Conservation (phyloP, 2,329 filamentous ascomycete genomes). For the Cercospora citrullina region DNA sequence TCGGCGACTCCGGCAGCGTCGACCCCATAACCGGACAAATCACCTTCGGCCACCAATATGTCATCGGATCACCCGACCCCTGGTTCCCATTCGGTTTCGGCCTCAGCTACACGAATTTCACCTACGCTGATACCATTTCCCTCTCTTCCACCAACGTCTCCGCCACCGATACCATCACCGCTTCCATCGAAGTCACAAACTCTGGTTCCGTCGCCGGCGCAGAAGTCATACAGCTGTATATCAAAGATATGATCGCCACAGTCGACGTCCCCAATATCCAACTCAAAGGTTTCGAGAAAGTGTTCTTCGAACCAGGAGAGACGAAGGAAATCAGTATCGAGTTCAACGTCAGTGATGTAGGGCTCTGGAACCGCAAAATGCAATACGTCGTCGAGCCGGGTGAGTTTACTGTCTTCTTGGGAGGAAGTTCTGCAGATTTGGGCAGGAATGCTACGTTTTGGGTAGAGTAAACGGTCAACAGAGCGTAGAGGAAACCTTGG, state of each 20-base stretch:
- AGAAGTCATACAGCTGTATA: conserved; percentile 59
- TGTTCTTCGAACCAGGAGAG: conserved; percentile 26
- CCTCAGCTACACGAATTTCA: conserved; percentile 42
- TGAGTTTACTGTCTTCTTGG: conserved; percentile 63
- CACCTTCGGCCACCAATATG: conserved; percentile 47
- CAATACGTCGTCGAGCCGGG: conserved; percentile 73
- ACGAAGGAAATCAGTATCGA: conserved; percentile 35
- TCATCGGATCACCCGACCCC: conserved; percentile 40
- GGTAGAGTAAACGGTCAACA: conserved; percentile 42
- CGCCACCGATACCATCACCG: conserved; percentile 57
- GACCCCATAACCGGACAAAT: conserved; percentile 43
- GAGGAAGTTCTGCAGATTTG: conserved; percentile 58
- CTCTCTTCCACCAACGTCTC: background rate
- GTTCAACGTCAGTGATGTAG: conserved; percentile 53
- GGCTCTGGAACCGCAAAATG: conserved; percentile 61
- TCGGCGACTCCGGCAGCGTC: conserved; percentile 53
- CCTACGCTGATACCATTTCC: conserved; percentile 6
- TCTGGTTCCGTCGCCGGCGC: conserved; percentile 55
- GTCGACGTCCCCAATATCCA: conserved; percentile 53
- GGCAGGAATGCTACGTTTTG: conserved; percentile 58
- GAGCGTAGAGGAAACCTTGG: too few species aligned
- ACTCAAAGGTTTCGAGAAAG: conserved; percentile 46
- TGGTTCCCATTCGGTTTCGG: conserved; percentile 48
- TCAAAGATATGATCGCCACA: conserved; percentile 43
- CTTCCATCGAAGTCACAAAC: conserved; percentile 63